phyloP scores from a whole-genome alignment of 2,329 filamentous ascomycete genomes.

The Rhinocladiella similis region DNA sequence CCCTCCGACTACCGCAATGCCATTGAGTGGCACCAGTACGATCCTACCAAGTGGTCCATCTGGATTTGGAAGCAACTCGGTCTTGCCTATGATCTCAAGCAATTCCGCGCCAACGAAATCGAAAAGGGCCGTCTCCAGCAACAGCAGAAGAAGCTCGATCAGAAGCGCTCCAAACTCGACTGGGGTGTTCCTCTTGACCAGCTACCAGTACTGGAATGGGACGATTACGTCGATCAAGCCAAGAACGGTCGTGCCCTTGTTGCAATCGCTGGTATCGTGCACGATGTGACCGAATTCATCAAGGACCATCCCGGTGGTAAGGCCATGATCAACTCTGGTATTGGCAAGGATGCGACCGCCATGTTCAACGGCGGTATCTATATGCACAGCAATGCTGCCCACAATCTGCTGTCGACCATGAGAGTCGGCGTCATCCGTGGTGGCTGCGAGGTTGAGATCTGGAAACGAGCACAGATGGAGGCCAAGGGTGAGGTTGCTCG shows the following conservation, averaged over 20 bases:
- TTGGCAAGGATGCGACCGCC: constrained; percentile 85
- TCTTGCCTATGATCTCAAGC: constrained; percentile 82
- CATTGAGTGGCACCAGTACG: constrained; percentile 88
- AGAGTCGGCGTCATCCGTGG: constrained; percentile 82
- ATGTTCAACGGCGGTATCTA: constrained; percentile 93
- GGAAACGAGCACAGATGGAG: constrained; percentile 75
- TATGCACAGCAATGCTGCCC: constrained; percentile 83
- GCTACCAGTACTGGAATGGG: constrained; percentile 82
- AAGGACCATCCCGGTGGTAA: constrained; percentile 89
- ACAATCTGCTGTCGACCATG: constrained; percentile 87
- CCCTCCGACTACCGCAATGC: constrained; percentile 91
- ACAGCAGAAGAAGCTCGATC: constrained; percentile 88
- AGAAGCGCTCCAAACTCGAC: constrained; percentile 77
- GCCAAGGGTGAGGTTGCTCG: constrained; percentile 77
- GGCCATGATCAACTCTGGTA: constrained; percentile 76
- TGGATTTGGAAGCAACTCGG: constrained; percentile 81
- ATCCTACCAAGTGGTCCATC: constrained; percentile 89
- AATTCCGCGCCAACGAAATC: constrained; percentile 89
- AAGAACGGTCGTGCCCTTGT: constrained; percentile 77
- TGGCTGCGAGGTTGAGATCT: constrained; percentile 87
- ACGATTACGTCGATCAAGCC: constrained; percentile 76
- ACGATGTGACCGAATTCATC: constrained; percentile 82
- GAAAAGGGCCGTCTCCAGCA: constrained; percentile 89
- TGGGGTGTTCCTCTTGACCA: constrained; percentile 85
- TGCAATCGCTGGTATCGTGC: constrained; percentile 79